Conservation (phyloP, 192 early-diverging fungal genomes). For the Linnemannia exigua region DNA sequence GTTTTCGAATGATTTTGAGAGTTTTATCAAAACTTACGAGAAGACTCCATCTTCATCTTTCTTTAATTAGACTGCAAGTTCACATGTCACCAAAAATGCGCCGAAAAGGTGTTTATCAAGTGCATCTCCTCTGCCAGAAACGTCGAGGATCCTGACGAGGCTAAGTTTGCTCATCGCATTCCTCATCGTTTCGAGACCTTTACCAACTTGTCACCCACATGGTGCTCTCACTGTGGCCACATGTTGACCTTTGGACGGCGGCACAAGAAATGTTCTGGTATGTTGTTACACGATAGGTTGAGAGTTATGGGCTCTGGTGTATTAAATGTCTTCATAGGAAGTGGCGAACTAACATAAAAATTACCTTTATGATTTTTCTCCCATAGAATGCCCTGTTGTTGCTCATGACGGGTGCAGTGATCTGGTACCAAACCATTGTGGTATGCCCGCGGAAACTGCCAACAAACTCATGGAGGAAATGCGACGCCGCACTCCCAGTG, state of each 20-base stretch:
- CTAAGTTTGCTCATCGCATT: slow-evolving; percentile 90
- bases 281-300: not conserved
- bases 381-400: slow-evolving; percentile 82
- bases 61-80: slow-evolving; percentile 83
- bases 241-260: slow-evolving; percentile 90
- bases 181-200: slow-evolving; percentile 95
- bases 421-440: slow-evolving; percentile 94
- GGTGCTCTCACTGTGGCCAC: slow-evolving; percentile 98
- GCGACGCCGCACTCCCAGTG: slow-evolving; percentile 64
- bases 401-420: slow-evolving; percentile 89
- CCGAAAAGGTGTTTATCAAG: slow-evolving; percentile 85
- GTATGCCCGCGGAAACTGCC: slow-evolving; percentile 87
- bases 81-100: slow-evolving; percentile 94
- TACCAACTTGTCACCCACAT: slow-evolving; percentile 86
- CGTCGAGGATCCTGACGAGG: slow-evolving; percentile 75
- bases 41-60: not conserved
- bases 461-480: slow-evolving; percentile 90
- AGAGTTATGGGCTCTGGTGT: not conserved
- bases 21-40: not conserved
- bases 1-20: no score
- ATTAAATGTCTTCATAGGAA: no score
- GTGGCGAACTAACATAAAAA: not conserved
- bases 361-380: slow-evolving; percentile 7
- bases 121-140: slow-evolving; percentile 83
- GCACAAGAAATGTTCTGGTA: slow-evolving; percentile 67